Evolutionary conservation across 2,329 filamentous ascomycete genomes (phyloP).

Genomic region (Claviceps sorghi): DNA sequence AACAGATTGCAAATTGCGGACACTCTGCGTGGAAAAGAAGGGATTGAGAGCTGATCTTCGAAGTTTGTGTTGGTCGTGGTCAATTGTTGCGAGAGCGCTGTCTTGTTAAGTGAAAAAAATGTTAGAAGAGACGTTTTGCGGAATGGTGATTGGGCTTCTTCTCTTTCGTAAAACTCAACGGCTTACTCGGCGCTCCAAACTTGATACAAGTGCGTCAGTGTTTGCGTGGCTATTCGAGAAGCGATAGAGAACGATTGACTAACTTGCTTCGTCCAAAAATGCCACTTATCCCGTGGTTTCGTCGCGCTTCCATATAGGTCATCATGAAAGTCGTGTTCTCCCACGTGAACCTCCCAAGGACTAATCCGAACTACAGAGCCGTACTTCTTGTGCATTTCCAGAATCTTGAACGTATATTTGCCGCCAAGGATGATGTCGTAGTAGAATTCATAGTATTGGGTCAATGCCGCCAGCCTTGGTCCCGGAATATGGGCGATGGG

Average conservation of each 20-base stretch:
- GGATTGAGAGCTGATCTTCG: constrained; percentile 21
- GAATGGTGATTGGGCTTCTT: not conserved
- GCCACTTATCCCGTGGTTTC: constrained; percentile 19
- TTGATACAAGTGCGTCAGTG: constrained; percentile 3
- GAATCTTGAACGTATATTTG: constrained; percentile 27
- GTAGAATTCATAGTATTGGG: constrained; percentile 27
- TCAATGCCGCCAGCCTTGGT: constrained; percentile 24
- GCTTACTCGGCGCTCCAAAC: constrained; percentile 21
- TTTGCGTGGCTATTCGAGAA: not conserved
- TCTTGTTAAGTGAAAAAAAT: constrained; percentile 11
- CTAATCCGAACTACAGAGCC: constrained; percentile 26
- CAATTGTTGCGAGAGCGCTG: constrained; percentile 20
- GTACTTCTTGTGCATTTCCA: constrained; percentile 26
- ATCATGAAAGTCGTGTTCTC: constrained; percentile 23
- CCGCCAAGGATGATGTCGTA: constrained; percentile 28
- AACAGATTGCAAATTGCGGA: constrained; percentile 23
- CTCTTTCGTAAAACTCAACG: not conserved
- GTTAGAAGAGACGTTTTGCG: constrained; percentile 2
- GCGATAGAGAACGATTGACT: not conserved
- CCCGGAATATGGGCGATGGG: constrained; percentile 25
- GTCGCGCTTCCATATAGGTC: constrained; percentile 22
- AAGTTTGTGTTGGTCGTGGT: constrained; percentile 20
- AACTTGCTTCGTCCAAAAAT: constrained; percentile 23
- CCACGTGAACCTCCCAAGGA: constrained; percentile 25
- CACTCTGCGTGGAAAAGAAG: constrained; percentile 23